Conservation (phyloP, 768 basidiomycete genomes). For the Tricholoma flavovirens region DNA sequence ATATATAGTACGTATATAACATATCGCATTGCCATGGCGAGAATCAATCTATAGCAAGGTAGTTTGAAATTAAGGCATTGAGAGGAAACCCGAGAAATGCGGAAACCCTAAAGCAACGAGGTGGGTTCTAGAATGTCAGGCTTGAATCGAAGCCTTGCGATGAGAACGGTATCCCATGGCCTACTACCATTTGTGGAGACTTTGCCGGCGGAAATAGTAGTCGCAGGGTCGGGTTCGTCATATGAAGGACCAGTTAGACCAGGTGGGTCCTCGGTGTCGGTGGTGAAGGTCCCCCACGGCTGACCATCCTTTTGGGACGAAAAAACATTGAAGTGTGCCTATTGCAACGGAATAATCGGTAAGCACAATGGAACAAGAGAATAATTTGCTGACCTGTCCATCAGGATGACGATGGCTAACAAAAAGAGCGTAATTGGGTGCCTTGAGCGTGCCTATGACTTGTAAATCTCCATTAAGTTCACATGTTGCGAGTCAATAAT, state of each 20-base stretch:
- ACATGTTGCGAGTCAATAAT: neutral
- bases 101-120: slow-evolving; percentile 17
- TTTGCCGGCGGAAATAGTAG: slow-evolving; percentile 41
- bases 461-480: neutral
- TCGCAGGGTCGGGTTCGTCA: slow-evolving; percentile 31
- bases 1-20: too few species aligned
- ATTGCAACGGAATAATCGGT: neutral
- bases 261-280: slow-evolving; percentile 40
- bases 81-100: neutral
- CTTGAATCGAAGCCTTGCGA: slow-evolving; percentile 63
- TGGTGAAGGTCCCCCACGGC: slow-evolving; percentile 72
- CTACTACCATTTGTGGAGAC: slow-evolving; percentile 41
- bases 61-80: neutral
- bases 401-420: slow-evolving; percentile 69
- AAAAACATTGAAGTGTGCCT: slow-evolving; percentile 71
- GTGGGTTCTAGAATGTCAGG: slow-evolving; percentile 56
- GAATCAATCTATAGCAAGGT: neutral
- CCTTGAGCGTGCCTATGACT: slow-evolving; percentile 67
- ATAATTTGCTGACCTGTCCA: slow-evolving; percentile 37
- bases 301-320: slow-evolving; percentile 43
- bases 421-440: slow-evolving; percentile 68
- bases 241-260: slow-evolving; percentile 43
- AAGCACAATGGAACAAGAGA: neutral
- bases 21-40: too few species aligned
- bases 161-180: slow-evolving; percentile 52